These are phyloP conservation scores for Pythium pyrilobum DNA, from an alignment of 352 stramenopile species.

Conservation along the genomic window DNA sequence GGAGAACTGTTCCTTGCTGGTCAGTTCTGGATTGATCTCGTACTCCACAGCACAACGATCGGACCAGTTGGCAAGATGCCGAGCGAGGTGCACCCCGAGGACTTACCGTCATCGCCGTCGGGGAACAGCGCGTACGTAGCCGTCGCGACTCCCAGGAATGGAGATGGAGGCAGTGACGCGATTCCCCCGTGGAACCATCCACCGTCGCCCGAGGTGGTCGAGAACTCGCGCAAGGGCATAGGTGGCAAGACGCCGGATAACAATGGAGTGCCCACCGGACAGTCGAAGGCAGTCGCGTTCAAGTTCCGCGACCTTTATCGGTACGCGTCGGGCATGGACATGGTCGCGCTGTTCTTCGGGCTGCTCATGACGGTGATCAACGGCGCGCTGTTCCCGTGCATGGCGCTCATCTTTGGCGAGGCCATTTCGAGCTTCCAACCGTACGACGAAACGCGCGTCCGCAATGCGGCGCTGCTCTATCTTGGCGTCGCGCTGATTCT, in stretches of 20 bases:
- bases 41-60: neutral
- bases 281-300: conserved; percentile 2
- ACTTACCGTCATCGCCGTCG: neutral
- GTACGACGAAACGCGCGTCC: conserved; percentile 17
- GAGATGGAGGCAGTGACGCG: neutral
- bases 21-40: neutral
- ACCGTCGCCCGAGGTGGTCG: conserved; percentile 9
- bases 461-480: conserved; percentile 12
- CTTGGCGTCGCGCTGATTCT: conserved; percentile 17
- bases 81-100: conserved; percentile 13
- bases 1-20: neutral
- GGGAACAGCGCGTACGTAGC: neutral
- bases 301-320: conserved; percentile 25
- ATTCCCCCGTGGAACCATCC: conserved; percentile 1
- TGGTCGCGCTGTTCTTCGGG: conserved; percentile 17
- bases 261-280: neutral
- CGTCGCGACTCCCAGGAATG: conserved; percentile 9
- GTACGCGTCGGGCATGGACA: conserved; percentile 19
- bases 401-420: conserved; percentile 35
- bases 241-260: neutral
- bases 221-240: neutral
- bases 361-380: conserved; percentile 25
- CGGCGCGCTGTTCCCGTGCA: conserved; percentile 30
- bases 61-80: neutral
- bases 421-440: conserved; percentile 26